Base-by-base conservation (phyloP, 2,329 filamentous ascomycete species). In the Aspergillus candidus region DNA sequence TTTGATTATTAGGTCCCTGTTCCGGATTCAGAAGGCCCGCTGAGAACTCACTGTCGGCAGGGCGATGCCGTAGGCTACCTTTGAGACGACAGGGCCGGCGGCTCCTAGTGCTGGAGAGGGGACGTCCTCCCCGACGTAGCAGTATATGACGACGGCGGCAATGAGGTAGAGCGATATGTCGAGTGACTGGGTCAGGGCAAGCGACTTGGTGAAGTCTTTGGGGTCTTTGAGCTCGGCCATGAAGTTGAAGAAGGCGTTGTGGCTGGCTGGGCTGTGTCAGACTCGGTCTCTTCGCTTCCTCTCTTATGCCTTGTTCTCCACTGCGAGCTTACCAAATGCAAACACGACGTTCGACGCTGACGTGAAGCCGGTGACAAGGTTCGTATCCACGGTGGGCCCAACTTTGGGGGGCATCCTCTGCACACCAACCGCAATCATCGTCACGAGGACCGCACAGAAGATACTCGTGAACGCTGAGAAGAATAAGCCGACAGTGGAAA, bases 341-440 rank as follows among this genome's bases (percentile, higher is more conserved):
- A 88, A 80, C 47, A 86, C 73, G 41, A 88, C 87, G 67, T 86
- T 86, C 56, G 72, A 74, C 36, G 84, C 73, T n/a, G 79, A 74
- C 12, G 79, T 72, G 57, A 84, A 83, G 14, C 71, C 79, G 35
- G 77, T 70, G 35, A 71, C 68, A 32, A 84, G 71, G 30, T 66
- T 66, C 1, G 76, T 62, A 4, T 70, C 50, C 14, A 66, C 63
- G 11, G 67, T 63, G 14, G 67, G 63, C 13, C 65, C 54, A 32
- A 72, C 58, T 5, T 53, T 56, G 15, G 50, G 49, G 38, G 69
- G 66, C 11, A 71, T 70, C 36, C 70, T 68, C 33, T 63, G 54
- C 39, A 84, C 65, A 4, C 79, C 82, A 4, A 84, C 78, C 6
- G 74, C 80, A 51, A 84, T 74, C 71, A 88, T 84, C 47, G 80